Conservation (phyloP, 2,329 filamentous ascomycete species). For the Xylaria sp. region DNA sequence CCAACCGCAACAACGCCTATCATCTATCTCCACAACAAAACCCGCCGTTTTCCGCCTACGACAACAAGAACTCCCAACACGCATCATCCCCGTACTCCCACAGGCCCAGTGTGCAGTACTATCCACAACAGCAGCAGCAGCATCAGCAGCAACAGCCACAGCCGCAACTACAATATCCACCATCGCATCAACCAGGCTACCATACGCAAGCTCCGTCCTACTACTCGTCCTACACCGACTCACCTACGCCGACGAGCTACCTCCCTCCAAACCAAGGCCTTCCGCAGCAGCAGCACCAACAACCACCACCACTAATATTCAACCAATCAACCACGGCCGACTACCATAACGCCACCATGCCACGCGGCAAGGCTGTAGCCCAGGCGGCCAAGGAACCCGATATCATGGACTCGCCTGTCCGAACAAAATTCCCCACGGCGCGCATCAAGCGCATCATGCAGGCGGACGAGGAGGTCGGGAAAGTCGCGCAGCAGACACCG, state of each 20-base stretch:
- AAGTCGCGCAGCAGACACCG: conserved; percentile 96
- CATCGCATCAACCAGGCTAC: conserved; percentile 37
- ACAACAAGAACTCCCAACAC: conserved; percentile 12
- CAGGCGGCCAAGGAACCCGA: conserved; percentile 52
- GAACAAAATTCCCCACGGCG: conserved; percentile 95
- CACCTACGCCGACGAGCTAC: conserved; percentile 35
- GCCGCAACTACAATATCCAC: conserved; percentile 41
- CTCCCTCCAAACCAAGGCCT: conserved; percentile 29
- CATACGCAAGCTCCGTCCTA: conserved; percentile 39
- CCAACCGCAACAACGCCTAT: conserved; percentile 36
- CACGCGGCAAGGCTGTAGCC: conserved; percentile 53
- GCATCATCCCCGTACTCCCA: conserved; percentile 23
- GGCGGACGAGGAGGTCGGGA: conserved; percentile 97
- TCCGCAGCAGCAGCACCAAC: conserved; percentile 20
- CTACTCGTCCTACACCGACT: conserved; percentile 42
- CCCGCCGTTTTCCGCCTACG: conserved; percentile 28
- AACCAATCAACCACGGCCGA: conserved; percentile 36
- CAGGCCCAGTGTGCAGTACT: conserved; percentile 23
- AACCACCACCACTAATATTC: conserved; percentile 43
- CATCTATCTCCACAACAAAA: conserved; percentile 25
- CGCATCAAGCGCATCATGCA: conserved; percentile 99
- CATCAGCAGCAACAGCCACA: conserved; percentile 23
- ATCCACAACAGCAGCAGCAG: no score
- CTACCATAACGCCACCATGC: conserved; percentile 48
- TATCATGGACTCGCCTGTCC: conserved; percentile 76